These are phyloP conservation scores for Neopestalotiopsis rosae DNA, from an alignment of 2,329 filamentous ascomycete species.

Conservation along the genomic window DNA sequence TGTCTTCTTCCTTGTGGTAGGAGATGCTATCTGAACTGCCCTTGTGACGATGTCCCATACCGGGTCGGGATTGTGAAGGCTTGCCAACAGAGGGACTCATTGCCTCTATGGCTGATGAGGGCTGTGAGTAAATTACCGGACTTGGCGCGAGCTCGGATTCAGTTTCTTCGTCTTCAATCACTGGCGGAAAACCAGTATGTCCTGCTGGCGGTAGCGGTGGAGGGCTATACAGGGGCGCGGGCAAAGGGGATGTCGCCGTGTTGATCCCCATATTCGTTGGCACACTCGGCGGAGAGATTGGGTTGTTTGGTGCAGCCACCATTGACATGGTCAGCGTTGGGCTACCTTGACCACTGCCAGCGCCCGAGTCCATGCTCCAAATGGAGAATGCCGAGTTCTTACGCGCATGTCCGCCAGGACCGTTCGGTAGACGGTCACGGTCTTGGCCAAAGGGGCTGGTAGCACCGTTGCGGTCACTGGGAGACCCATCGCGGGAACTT, in stretches of 20 bases:
- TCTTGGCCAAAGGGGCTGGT: conserved; percentile 48
- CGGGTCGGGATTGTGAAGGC: conserved; percentile 34
- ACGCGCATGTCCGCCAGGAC: conserved; percentile 42
- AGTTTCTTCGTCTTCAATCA: conserved; percentile 45
- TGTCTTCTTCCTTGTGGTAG: conserved; percentile 67
- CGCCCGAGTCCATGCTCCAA: conserved; percentile 54
- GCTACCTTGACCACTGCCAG: conserved; percentile 51
- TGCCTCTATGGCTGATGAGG: conserved; percentile 20
- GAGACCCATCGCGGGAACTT: conserved; percentile 53
- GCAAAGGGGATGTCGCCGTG: conserved; percentile 16
- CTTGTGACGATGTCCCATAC: conserved; percentile 42
- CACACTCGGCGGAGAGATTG: conserved; percentile 26
- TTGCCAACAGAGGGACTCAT: conserved; percentile 24
- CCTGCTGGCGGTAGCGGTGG: conserved; percentile 26
- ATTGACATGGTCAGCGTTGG: conserved; percentile 55
- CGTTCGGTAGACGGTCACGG: conserved; percentile 7
- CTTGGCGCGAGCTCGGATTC: conserved; percentile 21
- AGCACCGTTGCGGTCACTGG: conserved; percentile 48
- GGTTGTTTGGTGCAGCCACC: conserved; percentile 31
- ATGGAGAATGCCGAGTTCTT: conserved; percentile 57
- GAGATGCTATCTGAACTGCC: conserved; percentile 72
- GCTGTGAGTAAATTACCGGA: conserved; percentile 31
- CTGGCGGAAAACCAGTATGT: conserved; percentile 36
- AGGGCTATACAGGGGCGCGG: conserved; percentile 31
- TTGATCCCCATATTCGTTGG: conserved; percentile 27